Evolutionary conservation across 1,284 basidiomycete genomes (phyloP), one percentile per base, ranked within the genome.

Genomic region (Puccinia horiana): DNA sequence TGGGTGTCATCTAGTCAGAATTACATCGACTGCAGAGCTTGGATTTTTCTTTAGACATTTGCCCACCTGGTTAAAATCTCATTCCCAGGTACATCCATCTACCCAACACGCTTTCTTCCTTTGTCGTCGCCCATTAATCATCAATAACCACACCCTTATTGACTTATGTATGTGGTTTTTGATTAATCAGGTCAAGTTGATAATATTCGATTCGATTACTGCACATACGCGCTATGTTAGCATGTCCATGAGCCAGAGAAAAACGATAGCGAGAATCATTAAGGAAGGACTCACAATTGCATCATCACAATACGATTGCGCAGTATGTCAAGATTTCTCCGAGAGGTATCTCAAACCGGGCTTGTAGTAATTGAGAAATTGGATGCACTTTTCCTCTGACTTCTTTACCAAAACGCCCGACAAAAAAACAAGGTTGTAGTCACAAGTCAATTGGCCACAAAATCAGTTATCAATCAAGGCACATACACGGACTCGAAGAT

Each of bases 201-300:
- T 77, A 16, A 47, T 77, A 29, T 37, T 77, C n/a, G 76, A 77
- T 67, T 77, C 76, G 11, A 44, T 77, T 37, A 77, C 76, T 77
- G 56, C 76, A 0, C 76, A 77, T 67, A 77, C 76, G 37, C 56
- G 58, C n/a, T 77, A 77, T 67, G 76, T 77, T n/a, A 77, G 76
- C 47, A 77, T 77, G 76, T 63, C 76, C n/a, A 77, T 77, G 14
- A 63, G 47, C 42, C 56, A 77, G 32, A 44, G 76, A n/a, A 61
- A 26, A n/a, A 42, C 61, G 20, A 63, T 77, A 14, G 61, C 56
- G 47, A 58, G 47, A 67, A 47, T 63, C 23, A 47, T 77, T 8
- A 61, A 49, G 47, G 76, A 77, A 26, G 76, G 37, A 23, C 37
- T 77, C 56, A 77, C 44, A 35, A 18, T 26, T 18, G 76, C 61